A percentile compares a stretch with the other conserved stretches of the same genome.
Conservation (phyloP, 305 asterid genomes). For the Fraxinus sp. region DNA sequence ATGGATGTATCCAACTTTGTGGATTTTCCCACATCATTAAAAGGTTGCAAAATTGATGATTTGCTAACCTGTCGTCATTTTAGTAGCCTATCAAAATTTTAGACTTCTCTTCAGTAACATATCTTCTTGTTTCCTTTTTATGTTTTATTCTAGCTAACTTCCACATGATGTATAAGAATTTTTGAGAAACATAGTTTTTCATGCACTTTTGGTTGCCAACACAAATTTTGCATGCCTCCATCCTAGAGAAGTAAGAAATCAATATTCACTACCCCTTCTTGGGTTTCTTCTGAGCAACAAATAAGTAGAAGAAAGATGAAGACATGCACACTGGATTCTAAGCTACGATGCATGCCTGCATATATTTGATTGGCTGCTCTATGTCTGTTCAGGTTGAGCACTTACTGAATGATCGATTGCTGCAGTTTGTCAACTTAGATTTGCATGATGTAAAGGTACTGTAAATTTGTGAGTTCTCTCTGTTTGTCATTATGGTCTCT, state of each 20-base stretch:
- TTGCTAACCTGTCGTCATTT: conserved; percentile 13
- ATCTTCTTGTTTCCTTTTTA: not conserved
- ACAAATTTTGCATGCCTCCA: not conserved
- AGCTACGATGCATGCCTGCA: not conserved
- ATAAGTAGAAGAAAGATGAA: conserved; percentile 10
- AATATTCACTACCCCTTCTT: not conserved
- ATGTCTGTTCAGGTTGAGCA: conserved; percentile 78
- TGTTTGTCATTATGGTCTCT: conserved; percentile 15
- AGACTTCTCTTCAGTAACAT: not conserved
- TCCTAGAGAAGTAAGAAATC: not conserved
- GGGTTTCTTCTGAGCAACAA: not conserved
- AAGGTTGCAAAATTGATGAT: conserved; percentile 2
- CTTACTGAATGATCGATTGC: conserved; percentile 83
- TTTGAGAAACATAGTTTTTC: not conserved
- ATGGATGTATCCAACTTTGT: not conserved
- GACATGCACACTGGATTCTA: not conserved
- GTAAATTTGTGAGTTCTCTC: conserved; percentile 16
- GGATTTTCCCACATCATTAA: not conserved
- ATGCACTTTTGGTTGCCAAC: not conserved
- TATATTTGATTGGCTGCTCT: conserved; percentile 23
- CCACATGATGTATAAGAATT: not conserved
- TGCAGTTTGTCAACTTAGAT: conserved; percentile 93
- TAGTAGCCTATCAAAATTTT: not conserved
- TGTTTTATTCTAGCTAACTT: not conserved
- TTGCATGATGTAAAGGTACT: conserved; percentile 95